Evolutionary conservation across 495 filamentous ascomycete genomes (phyloP).

Genomic region (Parachaetomium inaequale): DNA sequence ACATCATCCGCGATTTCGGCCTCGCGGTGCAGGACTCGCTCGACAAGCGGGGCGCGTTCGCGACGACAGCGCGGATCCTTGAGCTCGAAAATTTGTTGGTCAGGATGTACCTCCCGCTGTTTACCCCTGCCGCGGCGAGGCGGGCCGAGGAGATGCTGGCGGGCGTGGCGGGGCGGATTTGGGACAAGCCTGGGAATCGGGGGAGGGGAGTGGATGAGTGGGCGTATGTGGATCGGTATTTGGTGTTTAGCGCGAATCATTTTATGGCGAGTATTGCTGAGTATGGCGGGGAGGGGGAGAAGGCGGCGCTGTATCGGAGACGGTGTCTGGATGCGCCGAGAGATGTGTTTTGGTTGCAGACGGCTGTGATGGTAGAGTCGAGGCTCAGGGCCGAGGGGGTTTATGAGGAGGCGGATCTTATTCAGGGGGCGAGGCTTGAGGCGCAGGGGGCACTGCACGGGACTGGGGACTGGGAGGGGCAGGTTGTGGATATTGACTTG

Average conservation of each 20-base stretch:
- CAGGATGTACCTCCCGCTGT: constrained; percentile 33
- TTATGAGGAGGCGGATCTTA: constrained; percentile 22
- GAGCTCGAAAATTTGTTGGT: constrained; percentile 29
- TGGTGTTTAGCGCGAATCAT: constrained; percentile 28
- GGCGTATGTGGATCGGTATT: constrained; percentile 28
- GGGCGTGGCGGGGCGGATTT: constrained; percentile 10
- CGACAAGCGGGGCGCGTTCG: constrained; percentile 6
- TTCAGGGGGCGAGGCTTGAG: constrained; percentile 17
- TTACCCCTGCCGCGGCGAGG: constrained; percentile 13
- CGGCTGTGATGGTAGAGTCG: constrained; percentile 22
- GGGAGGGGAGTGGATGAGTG: constrained; percentile 1
- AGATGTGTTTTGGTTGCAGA: constrained; percentile 35
- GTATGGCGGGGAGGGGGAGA: constrained; percentile 10
- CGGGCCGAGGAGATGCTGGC: constrained; percentile 21
- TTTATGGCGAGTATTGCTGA: constrained; percentile 33
- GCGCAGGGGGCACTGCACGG: neutral
- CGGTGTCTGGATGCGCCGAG: constrained; percentile 20
- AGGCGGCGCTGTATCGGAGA: constrained; percentile 13
- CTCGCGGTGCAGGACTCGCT: constrained; percentile 4
- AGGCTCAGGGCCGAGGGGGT: constrained; percentile 22
- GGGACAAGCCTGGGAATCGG: constrained; percentile 5
- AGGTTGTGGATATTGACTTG: neutral
- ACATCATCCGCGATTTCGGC: constrained; percentile 19
- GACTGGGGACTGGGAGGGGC: neutral
- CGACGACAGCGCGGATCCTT: constrained; percentile 24